Base-by-base conservation (phyloP, 139 green algal genomes). In the Chlamydomonas sp. region DNA sequence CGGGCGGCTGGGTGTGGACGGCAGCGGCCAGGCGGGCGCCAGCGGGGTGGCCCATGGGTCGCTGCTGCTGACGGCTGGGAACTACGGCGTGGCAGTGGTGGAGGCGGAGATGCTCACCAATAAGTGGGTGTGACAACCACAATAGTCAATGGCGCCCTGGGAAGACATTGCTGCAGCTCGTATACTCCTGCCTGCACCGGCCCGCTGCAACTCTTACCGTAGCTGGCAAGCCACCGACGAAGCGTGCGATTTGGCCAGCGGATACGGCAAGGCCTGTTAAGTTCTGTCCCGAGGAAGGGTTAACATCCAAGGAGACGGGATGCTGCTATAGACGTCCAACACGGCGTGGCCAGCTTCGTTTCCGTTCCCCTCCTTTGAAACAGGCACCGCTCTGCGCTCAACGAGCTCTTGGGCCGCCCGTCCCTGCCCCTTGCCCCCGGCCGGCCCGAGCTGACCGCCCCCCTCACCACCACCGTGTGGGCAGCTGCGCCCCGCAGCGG, bases 381-480 rank as follows among this genome's bases (percentile, higher is more conserved):
- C 83, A 88, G 84, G 84, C 75, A 83, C 58, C 77, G 77, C 63
- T 10, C 75, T 0, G 63, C 77, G 84, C 64, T 88, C 75, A 80
- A 75, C 75, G 84, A 88, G 59, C 4, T 68, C 15, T 57, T 88
- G 18, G 58, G n/a, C 63, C 75, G 64, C 20, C 58, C 75, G 7
- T n/a, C 12, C 1, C 2, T 88, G 17, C 7, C 64, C 17, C 75
- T 83, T 0, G 64, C 76, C 4, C 75, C 84, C 17, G 63, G 9
- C 18, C 75, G 84, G 3, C 84, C 84, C 84, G 84, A 88, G 63
- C 20, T 88, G 63, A 10, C 57, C 57, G 20, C 79, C 3, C 84
- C 84, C 10, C 18, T 83, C 63, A 88, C 63, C 49, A 10, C 84
- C 75, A 88, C 84, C 10, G 84, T 88, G 5, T 88, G 84, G 84